These are phyloP conservation scores for Butyriboletus loyo DNA, from an alignment of 768 basidiomycete species.

Conservation along the genomic window DNA sequence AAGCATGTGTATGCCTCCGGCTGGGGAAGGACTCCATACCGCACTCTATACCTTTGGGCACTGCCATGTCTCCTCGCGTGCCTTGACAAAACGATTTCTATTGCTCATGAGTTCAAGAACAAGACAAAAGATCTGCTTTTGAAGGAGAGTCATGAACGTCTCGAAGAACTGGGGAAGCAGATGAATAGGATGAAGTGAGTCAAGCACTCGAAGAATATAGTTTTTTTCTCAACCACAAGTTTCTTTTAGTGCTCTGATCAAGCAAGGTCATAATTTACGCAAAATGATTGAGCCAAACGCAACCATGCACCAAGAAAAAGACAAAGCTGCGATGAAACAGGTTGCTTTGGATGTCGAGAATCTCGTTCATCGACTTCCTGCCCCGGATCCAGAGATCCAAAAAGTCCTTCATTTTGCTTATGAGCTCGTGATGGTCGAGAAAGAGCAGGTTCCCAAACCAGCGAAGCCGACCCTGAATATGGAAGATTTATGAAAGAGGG, in stretches of 20 bases:
- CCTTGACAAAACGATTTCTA: slow-evolving; percentile 33
- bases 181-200: slow-evolving; percentile 35
- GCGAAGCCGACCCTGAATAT: slow-evolving; percentile 24
- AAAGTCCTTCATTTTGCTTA: slow-evolving; percentile 29
- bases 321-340: slow-evolving; percentile 26
- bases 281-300: slow-evolving; percentile 33
- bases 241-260: slow-evolving; percentile 24
- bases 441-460: not conserved
- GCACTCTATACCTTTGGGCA: slow-evolving; percentile 33
- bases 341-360: slow-evolving; percentile 26
- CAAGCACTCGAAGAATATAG: not conserved
- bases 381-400: slow-evolving; percentile 15
- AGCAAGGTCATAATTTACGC: slow-evolving; percentile 26
- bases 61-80: slow-evolving; percentile 42
- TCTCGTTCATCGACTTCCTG: slow-evolving; percentile 28
- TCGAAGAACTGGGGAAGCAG: slow-evolving; percentile 34
- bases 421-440: slow-evolving; percentile 33
- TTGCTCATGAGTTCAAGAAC: slow-evolving; percentile 30
- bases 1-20: slow-evolving; percentile 22
- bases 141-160: slow-evolving; percentile 30
- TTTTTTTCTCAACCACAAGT: not conserved
- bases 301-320: slow-evolving; percentile 24
- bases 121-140: slow-evolving; percentile 31
- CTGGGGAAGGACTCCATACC: slow-evolving; percentile 34
- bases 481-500: slow-evolving; percentile 19